Conservation (phyloP, 495 filamentous ascomycete species). For the Pseudoneurospora amorphoporcata region DNA sequence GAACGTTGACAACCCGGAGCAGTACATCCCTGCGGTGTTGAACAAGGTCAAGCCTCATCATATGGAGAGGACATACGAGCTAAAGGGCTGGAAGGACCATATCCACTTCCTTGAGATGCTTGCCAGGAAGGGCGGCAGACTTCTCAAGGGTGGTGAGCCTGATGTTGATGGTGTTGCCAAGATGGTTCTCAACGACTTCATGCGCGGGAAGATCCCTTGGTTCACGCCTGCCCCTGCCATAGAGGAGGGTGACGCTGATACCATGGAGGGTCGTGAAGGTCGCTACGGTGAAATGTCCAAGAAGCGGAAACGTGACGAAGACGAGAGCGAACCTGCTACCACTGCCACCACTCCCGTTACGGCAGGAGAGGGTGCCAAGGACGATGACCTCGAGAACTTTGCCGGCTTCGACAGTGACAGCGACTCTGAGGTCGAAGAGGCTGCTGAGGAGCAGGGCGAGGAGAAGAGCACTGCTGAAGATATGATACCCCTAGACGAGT, state of each 20-base stretch:
- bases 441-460: slow-evolving; percentile 22
- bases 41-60: slow-evolving; percentile 72
- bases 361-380: slow-evolving; percentile 15
- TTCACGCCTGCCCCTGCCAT: slow-evolving; percentile 69
- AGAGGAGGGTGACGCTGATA: slow-evolving; percentile 43
- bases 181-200: slow-evolving; percentile 89
- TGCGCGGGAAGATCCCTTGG: slow-evolving; percentile 92
- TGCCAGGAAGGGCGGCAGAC: slow-evolving; percentile 74
- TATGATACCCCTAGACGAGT: slow-evolving; percentile 42
- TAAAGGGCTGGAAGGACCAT: slow-evolving; percentile 62
- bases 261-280: slow-evolving; percentile 47
- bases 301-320: slow-evolving; percentile 46
- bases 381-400: slow-evolving; percentile 22
- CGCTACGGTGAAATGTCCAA: slow-evolving; percentile 48
- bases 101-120: slow-evolving; percentile 79
- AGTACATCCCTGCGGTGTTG: slow-evolving; percentile 83
- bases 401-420: slow-evolving; percentile 45
- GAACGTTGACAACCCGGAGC: slow-evolving; percentile 88
- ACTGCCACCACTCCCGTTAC: slow-evolving; percentile 17
- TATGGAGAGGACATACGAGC: slow-evolving; percentile 84
- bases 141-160: slow-evolving; percentile 82
- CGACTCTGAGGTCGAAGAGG: slow-evolving; percentile 29
- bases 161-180: slow-evolving; percentile 91
- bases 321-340: slow-evolving; percentile 27
- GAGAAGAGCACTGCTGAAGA: slow-evolving; percentile 30